Evolutionary conservation across 305 asterid species (phyloP).

Genomic region (Ilex paraguariensis): DNA sequence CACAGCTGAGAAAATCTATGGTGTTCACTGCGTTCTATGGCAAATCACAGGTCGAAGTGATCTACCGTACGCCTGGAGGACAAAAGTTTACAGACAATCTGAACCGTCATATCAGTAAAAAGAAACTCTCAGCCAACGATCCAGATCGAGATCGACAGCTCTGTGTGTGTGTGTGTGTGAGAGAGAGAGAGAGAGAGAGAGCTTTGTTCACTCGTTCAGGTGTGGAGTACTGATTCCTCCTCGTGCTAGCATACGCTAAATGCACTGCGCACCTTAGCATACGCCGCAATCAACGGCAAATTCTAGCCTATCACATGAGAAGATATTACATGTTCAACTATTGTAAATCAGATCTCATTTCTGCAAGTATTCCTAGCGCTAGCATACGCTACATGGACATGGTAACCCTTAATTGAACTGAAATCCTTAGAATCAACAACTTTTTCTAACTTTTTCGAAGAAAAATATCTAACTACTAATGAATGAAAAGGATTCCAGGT

Average conservation of each 20-base stretch:
- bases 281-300: neutral
- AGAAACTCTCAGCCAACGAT: neutral
- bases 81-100: neutral
- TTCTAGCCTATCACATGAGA: neutral
- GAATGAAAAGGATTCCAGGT: neutral
- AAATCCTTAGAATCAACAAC: too few relatives aligned
- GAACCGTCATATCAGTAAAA: too few relatives aligned
- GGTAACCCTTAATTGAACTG: too few relatives aligned
- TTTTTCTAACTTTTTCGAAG: neutral
- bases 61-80: slow-evolving; percentile 14
- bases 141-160: too few relatives aligned
- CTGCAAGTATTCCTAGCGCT: too few relatives aligned
- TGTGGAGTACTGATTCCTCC: neutral
- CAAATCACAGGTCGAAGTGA: slow-evolving; percentile 31
- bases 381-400: too few relatives aligned
- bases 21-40: slow-evolving; percentile 26
- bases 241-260: neutral
- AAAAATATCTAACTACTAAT: too few relatives aligned
- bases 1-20: slow-evolving; percentile 32
- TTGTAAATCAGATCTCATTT: neutral
- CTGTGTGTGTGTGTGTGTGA: too few relatives aligned
- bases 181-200: neutral
- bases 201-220: neutral
- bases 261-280: neutral
- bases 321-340: neutral